Conservation (phyloP, 2,329 filamentous ascomycete genomes). For the Paracorniculantispora psalliotae region DNA sequence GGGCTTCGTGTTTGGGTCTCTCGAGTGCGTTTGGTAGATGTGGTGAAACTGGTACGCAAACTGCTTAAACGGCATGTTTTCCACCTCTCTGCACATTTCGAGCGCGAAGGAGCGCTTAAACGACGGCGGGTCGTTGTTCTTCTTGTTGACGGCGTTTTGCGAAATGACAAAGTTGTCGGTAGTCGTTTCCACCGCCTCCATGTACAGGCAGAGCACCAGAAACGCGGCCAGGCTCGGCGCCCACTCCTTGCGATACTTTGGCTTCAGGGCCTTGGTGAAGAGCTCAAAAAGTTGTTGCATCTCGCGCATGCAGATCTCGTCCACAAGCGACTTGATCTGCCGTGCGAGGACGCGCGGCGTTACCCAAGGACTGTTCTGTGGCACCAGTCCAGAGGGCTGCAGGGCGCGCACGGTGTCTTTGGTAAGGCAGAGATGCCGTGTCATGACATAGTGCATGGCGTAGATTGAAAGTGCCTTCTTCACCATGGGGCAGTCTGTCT, state of each 20-base stretch:
- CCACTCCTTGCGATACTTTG: constrained; percentile 49
- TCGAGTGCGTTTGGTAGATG: constrained; percentile 52
- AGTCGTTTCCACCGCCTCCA: constrained; percentile 52
- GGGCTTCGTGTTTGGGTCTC: constrained; percentile 42
- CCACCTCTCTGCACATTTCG: constrained; percentile 44
- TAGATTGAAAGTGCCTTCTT: constrained; percentile 50
- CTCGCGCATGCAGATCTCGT: constrained; percentile 49
- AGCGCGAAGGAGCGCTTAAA: constrained; percentile 42
- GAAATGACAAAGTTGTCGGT: constrained; percentile 48
- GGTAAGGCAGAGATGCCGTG: constrained; percentile 50
- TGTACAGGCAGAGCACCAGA: constrained; percentile 52
- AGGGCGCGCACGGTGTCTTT: constrained; percentile 37
- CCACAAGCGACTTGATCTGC: constrained; percentile 52
- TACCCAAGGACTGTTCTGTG: constrained; percentile 39
- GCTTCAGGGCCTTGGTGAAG: constrained; percentile 50
- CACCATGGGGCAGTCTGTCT: constrained; percentile 45
- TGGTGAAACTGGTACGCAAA: constrained; percentile 58
- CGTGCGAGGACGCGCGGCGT: constrained; percentile 52
- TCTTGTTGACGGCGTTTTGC: constrained; percentile 45
- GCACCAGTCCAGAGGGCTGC: constrained; percentile 36
- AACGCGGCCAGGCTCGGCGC: constrained; percentile 54
- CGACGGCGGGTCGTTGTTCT: constrained; percentile 31
- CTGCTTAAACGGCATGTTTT: constrained; percentile 56
- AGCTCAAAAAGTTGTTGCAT: constrained; percentile 47
- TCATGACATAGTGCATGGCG: constrained; percentile 53